phyloP scores from a whole-genome alignment of 257 asterid species.

The Petrea volubilis region DNA sequence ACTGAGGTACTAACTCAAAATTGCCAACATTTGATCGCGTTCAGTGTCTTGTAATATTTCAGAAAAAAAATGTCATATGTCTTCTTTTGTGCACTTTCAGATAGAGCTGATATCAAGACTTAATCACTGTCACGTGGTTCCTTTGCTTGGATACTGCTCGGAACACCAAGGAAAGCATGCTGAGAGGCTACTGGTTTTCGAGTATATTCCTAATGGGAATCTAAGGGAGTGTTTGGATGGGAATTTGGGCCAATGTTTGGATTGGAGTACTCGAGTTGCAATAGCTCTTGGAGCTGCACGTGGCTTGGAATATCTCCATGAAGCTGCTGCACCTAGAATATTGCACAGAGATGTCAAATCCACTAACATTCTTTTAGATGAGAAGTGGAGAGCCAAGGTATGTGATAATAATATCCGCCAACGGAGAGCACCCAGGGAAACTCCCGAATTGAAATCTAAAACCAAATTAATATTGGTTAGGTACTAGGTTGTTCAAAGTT shows the following conservation, averaged over 20 bases:
- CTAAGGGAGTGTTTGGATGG: slow-evolving; percentile 88
- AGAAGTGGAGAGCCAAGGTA: slow-evolving; percentile 93
- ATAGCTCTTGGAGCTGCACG: slow-evolving; percentile 99
- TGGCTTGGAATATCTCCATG: slow-evolving; percentile 98
- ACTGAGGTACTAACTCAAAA: slow-evolving; percentile 64
- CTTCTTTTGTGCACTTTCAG: slow-evolving; percentile 40
- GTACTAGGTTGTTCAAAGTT: background rate
- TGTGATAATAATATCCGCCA: too few species aligned
- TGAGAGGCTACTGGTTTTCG: slow-evolving; percentile 87
- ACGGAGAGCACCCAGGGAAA: background rate
- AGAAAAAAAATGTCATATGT: background rate
- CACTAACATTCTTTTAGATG: slow-evolving; percentile 87
- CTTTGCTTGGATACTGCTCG: slow-evolving; percentile 89
- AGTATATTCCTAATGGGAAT: slow-evolving; percentile 77
- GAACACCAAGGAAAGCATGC: slow-evolving; percentile 69
- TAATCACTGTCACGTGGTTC: slow-evolving; percentile 94
- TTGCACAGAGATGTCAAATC: slow-evolving; percentile 98
- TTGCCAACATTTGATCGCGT: background rate
- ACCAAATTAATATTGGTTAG: background rate
- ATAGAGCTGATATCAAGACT: slow-evolving; percentile 88
- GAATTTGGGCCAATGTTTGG: slow-evolving; percentile 53
- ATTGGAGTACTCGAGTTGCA: slow-evolving; percentile 74
- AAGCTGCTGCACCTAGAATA: slow-evolving; percentile 96
- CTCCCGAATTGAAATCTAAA: background rate
- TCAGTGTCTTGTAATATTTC: background rate